These are phyloP conservation scores for Paramyrothecium sp. DNA, from an alignment of 2,329 filamentous ascomycete species.

Conservation along the genomic window DNA sequence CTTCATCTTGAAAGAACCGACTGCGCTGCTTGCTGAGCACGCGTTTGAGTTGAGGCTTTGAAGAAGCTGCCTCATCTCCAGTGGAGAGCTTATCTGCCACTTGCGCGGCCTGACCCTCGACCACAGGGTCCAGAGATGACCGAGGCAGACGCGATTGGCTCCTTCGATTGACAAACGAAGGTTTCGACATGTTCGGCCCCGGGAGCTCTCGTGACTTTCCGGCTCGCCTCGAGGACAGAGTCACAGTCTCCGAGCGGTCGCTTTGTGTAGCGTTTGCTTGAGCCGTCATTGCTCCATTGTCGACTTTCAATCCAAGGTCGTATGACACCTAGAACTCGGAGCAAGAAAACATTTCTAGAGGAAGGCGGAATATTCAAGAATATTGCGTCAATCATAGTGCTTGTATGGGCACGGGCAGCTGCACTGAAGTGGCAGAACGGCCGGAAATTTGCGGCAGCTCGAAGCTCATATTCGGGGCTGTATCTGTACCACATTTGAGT, in stretches of 20 bases:
- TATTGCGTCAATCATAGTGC: slow-evolving; percentile 4
- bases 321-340: too few relatives aligned
- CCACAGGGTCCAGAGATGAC: slow-evolving; percentile 24
- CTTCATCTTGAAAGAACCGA: slow-evolving; percentile 42
- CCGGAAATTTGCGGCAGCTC: too few relatives aligned
- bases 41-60: slow-evolving; percentile 13
- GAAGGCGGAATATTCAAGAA: slow-evolving; percentile 8
- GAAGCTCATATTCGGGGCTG: too few relatives aligned
- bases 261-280: too few relatives aligned
- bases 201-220: neutral
- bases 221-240: too few relatives aligned
- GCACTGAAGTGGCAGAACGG: too few relatives aligned
- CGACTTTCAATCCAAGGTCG: too few relatives aligned
- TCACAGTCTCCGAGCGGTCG: too few relatives aligned
- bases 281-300: too few relatives aligned
- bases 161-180: neutral
- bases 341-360: too few relatives aligned
- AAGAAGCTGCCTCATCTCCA: neutral
- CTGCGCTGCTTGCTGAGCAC: slow-evolving; percentile 16
- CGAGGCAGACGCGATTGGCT: neutral
- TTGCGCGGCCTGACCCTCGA: slow-evolving; percentile 21
- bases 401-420: too few relatives aligned
- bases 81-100: slow-evolving; percentile 6
- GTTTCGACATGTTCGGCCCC: neutral
- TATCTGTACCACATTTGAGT: too few relatives aligned